These are phyloP conservation scores for Pelargonium fulgidum DNA, from an alignment of 441 rosid genomes.

Conservation along the genomic window DNA sequence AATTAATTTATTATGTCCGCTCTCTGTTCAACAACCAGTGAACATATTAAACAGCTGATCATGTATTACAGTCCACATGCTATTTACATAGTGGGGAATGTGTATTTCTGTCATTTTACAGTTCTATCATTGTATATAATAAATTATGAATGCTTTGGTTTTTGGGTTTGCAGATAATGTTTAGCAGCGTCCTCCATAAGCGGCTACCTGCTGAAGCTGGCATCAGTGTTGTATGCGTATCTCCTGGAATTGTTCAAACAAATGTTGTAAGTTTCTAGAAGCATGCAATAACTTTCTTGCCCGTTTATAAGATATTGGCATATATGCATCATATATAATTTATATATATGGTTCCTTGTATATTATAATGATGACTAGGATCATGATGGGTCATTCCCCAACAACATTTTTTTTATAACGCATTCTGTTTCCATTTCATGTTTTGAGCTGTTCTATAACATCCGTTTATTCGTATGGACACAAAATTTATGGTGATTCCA, in stretches of 20 bases:
- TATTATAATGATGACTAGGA: too few relatives aligned
- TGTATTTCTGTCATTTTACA: not conserved
- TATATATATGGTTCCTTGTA: not conserved
- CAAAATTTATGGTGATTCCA: too few relatives aligned
- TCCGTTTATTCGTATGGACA: too few relatives aligned
- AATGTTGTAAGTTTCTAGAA: constrained; percentile 71
- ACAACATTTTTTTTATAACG: too few relatives aligned
- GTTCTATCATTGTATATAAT: constrained; percentile 2
- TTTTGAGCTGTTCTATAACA: too few relatives aligned
- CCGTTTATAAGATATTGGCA: constrained; percentile 3
- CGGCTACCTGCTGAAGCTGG: constrained; percentile 89
- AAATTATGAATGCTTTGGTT: constrained; percentile 15
- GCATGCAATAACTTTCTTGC: constrained; percentile 16
- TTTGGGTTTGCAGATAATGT: constrained; percentile 70
- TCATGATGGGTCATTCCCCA: too few relatives aligned
- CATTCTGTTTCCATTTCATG: too few relatives aligned
- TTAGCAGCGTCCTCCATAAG: constrained; percentile 76
- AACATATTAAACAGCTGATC: not conserved
- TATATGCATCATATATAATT: not conserved
- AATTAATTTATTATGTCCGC: not conserved
- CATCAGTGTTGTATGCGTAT: constrained; percentile 68
- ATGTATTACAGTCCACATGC: constrained; percentile 4
- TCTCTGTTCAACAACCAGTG: not conserved
- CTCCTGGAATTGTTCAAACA: constrained; percentile 86
- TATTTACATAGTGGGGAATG: constrained; percentile 1